Evolutionary conservation across 2,329 filamentous ascomycete genomes (phyloP).

Genomic region (Niveomyces coronatus): DNA sequence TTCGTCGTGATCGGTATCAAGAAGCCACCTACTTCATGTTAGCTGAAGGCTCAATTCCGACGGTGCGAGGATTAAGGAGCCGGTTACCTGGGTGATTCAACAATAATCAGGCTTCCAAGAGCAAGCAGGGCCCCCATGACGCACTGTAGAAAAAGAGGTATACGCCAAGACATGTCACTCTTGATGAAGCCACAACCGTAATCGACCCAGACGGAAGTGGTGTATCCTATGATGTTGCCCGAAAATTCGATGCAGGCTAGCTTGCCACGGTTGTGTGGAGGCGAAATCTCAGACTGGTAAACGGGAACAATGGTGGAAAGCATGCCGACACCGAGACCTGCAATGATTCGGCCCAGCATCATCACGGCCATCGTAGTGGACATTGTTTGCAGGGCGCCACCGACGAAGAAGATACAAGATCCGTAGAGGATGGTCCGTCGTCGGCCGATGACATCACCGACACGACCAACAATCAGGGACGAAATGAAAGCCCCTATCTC

Average conservation of each 20-base stretch:
- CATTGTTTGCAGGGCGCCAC: constrained; percentile 76
- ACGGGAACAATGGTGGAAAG: constrained; percentile 87
- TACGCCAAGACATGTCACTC: constrained; percentile 76
- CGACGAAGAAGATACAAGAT: constrained; percentile 75
- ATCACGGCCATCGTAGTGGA: constrained; percentile 83
- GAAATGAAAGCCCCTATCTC: constrained; percentile 89
- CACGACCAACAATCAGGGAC: constrained; percentile 73
- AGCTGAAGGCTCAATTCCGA: too few species aligned
- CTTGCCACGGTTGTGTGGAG: constrained; percentile 90
- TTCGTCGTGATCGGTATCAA: constrained; percentile 96
- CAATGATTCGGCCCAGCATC: constrained; percentile 71
- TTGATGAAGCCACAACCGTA: constrained; percentile 92
- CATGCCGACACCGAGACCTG: constrained; percentile 78
- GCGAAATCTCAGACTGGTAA: constrained; percentile 91
- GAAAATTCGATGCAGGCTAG: constrained; percentile 97
- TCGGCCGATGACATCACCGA: constrained; percentile 87
- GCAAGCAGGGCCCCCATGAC: constrained; percentile 83
- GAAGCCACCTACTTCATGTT: constrained; percentile 62
- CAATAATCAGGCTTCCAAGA: constrained; percentile 81
- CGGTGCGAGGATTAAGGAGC: constrained; percentile 6
- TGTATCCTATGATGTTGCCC: constrained; percentile 92
- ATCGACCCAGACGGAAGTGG: constrained; percentile 96
- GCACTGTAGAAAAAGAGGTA: constrained; percentile 87
- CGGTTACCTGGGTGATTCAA: constrained; percentile 83
- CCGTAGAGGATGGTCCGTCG: constrained; percentile 88